Conservation (phyloP, 2,329 filamentous ascomycete species). For the Metarhizium anisopliae region DNA sequence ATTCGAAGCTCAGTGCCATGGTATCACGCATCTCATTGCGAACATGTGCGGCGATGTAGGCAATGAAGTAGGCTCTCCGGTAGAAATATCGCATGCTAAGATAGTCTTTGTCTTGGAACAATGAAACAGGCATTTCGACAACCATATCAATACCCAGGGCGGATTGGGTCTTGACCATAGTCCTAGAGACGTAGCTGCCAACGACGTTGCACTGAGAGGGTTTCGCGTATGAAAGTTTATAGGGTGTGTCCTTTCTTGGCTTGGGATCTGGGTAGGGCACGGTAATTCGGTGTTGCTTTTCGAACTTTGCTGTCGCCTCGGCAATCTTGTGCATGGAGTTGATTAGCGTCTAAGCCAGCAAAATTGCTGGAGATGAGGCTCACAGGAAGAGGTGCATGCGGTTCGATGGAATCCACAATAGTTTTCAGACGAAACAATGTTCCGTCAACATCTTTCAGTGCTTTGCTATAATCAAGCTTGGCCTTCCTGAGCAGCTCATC, state of each 20-base stretch:
- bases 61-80: conserved; percentile 85
- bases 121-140: conserved; percentile 67
- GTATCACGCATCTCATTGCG: conserved; percentile 44
- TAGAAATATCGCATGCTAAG: conserved; percentile 90
- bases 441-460: conserved; percentile 38
- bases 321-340: conserved; percentile 39
- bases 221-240: conserved; percentile 70
- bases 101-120: conserved; percentile 94
- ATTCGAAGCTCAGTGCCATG: conserved; percentile 53
- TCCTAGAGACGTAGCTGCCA: conserved; percentile 75
- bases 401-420: conserved; percentile 39
- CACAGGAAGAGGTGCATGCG: conserved; percentile 43
- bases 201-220: conserved; percentile 77
- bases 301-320: conserved; percentile 59
- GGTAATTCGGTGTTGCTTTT: conserved; percentile 57
- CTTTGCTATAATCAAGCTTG: conserved; percentile 40
- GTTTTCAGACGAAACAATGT: conserved; percentile 44
- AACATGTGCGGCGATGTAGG: conserved; percentile 66
- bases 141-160: conserved; percentile 67
- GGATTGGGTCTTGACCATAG: conserved; percentile 56
- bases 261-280: conserved; percentile 80
- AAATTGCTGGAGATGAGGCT: conserved; percentile 11
- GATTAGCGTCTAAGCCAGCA: neutral
- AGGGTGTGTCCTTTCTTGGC: conserved; percentile 66
- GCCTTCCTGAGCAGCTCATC: conserved; percentile 50